Conservation (phyloP, 768 basidiomycete species). For the Collybiopsis confluens region DNA sequence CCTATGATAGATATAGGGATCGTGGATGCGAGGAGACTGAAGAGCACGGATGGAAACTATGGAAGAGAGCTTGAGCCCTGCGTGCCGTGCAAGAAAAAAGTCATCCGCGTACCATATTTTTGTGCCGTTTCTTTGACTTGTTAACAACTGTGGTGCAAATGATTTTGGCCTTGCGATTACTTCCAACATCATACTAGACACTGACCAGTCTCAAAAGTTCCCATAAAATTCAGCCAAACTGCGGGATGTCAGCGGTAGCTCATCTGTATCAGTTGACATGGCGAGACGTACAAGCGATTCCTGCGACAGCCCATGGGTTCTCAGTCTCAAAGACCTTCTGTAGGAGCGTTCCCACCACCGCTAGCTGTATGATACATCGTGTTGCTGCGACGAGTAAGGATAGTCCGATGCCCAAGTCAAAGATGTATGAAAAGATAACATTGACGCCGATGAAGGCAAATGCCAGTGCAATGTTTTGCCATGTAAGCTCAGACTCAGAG, state of each 20-base stretch:
- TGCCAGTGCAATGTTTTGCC: constrained; percentile 74
- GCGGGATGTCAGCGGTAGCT: neutral
- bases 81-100: neutral
- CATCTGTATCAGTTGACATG: neutral
- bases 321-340: constrained; percentile 74
- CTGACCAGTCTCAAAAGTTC: constrained; percentile 73
- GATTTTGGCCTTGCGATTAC: neutral
- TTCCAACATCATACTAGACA: constrained; percentile 3
- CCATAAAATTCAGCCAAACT: constrained; percentile 73
- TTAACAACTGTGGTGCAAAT: constrained; percentile 52
- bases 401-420: constrained; percentile 65
- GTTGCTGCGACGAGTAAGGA: constrained; percentile 66
- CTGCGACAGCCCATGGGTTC: constrained; percentile 69
- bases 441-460: constrained; percentile 75
- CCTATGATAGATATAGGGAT: constrained; percentile 79
- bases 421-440: constrained; percentile 55
- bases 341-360: constrained; percentile 65
- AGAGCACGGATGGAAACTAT: constrained; percentile 63
- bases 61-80: neutral
- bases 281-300: constrained; percentile 59
- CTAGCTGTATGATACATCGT: constrained; percentile 76
- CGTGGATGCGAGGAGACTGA: constrained; percentile 70
- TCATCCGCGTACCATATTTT: constrained; percentile 57
- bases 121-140: constrained; percentile 69
- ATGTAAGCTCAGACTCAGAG: constrained; percentile 35